Evolutionary conservation across 2,329 filamentous ascomycete species (phyloP).

Genomic region (Myriosclerotinia scirpicola): DNA sequence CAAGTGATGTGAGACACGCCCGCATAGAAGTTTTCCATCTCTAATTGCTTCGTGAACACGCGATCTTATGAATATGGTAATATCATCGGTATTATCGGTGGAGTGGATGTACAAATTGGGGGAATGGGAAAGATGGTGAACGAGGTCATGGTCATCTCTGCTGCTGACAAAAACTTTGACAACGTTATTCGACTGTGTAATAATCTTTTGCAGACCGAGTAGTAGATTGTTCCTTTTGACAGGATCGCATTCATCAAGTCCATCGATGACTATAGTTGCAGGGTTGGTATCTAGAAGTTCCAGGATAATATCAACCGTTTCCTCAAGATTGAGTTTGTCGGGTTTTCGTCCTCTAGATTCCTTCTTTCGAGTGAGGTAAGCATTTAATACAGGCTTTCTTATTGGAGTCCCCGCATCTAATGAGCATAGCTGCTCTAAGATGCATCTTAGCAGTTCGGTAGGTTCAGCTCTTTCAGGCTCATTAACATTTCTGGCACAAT

Average conservation of each 20-base stretch:
- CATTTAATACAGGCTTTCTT: slow-evolving; percentile 4
- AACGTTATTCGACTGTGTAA: slow-evolving; percentile 18
- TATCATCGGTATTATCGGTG: neutral
- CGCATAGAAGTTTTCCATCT: too few species aligned
- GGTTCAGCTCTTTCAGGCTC: slow-evolving; percentile 35
- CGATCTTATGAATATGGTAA: neutral
- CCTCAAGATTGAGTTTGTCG: slow-evolving; percentile 13
- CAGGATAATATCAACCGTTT: slow-evolving; percentile 18
- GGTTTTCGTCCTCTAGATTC: slow-evolving; percentile 4
- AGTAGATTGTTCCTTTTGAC: slow-evolving; percentile 19
- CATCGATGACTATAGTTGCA: slow-evolving; percentile 26
- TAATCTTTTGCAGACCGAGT: slow-evolving; percentile 20
- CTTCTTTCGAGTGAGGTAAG: neutral
- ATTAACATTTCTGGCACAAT: slow-evolving; percentile 35
- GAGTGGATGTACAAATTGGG: slow-evolving; percentile 16
- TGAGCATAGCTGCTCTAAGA: slow-evolving; percentile 30
- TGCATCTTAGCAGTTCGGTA: slow-evolving; percentile 30
- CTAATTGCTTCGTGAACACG: neutral
- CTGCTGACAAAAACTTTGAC: slow-evolving; percentile 27
- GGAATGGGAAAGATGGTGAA: slow-evolving; percentile 19
- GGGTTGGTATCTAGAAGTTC: slow-evolving; percentile 11
- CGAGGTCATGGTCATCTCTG: slow-evolving; percentile 26
- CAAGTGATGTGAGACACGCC: too few species aligned
- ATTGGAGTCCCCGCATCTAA: neutral
- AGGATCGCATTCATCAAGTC: slow-evolving; percentile 27